phyloP scores from a whole-genome alignment of 345 rosid species.

The Lagerstroemia speciosa region DNA sequence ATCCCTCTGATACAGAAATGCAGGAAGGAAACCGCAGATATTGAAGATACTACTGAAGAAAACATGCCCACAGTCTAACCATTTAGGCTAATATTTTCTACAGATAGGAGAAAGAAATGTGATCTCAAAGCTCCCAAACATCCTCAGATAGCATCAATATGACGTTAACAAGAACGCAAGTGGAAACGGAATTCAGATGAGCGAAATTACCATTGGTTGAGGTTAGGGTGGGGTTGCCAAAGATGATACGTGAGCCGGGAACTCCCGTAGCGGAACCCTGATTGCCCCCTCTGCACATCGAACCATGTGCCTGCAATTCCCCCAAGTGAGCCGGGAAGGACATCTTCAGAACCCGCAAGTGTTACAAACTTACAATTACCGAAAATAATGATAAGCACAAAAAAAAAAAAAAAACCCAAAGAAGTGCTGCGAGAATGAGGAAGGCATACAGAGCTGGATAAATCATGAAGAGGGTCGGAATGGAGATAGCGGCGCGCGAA shows the following conservation, averaged over 20 bases:
- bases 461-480: slow-evolving; percentile 22
- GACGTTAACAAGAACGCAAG: too few relatives aligned
- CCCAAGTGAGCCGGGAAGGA: background rate
- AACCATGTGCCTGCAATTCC: slow-evolving; percentile 31
- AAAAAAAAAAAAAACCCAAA: background rate
- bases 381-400: background rate
- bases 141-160: too few relatives aligned
- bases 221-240: slow-evolving; percentile 20
- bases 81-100: background rate
- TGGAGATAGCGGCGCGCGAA: slow-evolving; percentile 42
- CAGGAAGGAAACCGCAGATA: background rate
- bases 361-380: too few relatives aligned
- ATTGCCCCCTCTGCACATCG: slow-evolving; percentile 24
- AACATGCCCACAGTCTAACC: background rate
- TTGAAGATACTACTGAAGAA: background rate
- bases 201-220: slow-evolving; percentile 27
- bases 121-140: background rate
- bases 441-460: slow-evolving; percentile 24
- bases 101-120: background rate
- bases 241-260: slow-evolving; percentile 18
- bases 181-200: background rate
- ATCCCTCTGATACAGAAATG: background rate
- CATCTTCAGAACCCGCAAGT: background rate
- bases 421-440: background rate
- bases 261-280: slow-evolving; percentile 36